Evolutionary conservation across 2,329 filamentous ascomycete species (phyloP).

Genomic region (Neonectria faginata): DNA sequence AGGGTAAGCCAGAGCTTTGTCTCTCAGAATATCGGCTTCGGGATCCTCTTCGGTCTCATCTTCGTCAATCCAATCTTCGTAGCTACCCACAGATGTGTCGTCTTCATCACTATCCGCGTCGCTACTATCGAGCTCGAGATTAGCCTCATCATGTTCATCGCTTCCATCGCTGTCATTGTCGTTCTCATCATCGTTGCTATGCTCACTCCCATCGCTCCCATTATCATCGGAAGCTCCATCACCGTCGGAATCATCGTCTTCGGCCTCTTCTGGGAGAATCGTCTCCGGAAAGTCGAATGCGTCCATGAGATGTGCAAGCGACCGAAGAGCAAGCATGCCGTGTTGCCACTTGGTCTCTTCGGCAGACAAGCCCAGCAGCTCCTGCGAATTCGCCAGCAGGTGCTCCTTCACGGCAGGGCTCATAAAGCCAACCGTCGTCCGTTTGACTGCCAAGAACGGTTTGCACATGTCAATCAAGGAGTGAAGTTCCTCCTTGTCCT

Average conservation of each 20-base stretch:
- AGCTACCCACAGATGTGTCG: slow-evolving; percentile 10
- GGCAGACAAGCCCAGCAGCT: slow-evolving; percentile 48
- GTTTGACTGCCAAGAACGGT: slow-evolving; percentile 48
- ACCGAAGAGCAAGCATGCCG: slow-evolving; percentile 54
- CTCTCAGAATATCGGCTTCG: slow-evolving; percentile 45
- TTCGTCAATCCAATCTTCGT: slow-evolving; percentile 33
- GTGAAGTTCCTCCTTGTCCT: slow-evolving; percentile 50
- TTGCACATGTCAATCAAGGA: slow-evolving; percentile 53
- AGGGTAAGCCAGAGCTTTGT: slow-evolving; percentile 50
- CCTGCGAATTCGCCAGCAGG: slow-evolving; percentile 53
- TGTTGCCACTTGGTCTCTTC: slow-evolving; percentile 57
- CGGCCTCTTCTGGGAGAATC: slow-evolving; percentile 17
- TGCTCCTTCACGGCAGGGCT: slow-evolving; percentile 54
- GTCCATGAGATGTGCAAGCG: slow-evolving; percentile 53
- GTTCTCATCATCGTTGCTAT: no score
- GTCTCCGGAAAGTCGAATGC: slow-evolving; percentile 45
- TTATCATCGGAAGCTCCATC: slow-evolving; percentile 15
- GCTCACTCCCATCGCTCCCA: background rate
- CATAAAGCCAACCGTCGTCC: slow-evolving; percentile 29
- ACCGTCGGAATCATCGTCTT: background rate
- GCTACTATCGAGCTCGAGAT: slow-evolving; percentile 16
- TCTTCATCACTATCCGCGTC: slow-evolving; percentile 26
- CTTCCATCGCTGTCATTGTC: slow-evolving; percentile 35
- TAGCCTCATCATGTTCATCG: slow-evolving; percentile 14
- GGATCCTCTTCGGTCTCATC: slow-evolving; percentile 38